phyloP scores from a whole-genome alignment of 257 asterid genomes.

The Thymus mandschuricus region DNA sequence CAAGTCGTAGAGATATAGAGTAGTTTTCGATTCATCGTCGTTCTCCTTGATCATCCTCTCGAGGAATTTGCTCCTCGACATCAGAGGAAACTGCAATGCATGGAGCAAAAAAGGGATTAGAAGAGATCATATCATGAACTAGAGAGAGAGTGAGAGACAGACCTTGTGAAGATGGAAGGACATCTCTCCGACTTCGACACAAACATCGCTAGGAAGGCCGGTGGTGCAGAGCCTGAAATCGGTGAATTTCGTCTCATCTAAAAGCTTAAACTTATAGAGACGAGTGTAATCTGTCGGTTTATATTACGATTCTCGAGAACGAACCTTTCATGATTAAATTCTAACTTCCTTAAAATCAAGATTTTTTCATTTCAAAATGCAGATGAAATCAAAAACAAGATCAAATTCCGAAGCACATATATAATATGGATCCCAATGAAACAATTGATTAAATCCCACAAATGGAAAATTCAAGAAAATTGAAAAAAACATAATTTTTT shows the following conservation, averaged over 20 bases:
- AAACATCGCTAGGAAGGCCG: slow-evolving; percentile 58
- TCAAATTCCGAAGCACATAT: no score
- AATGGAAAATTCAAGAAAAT: not conserved
- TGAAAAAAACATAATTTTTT: not conserved
- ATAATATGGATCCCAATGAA: no score
- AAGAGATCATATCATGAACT: not conserved
- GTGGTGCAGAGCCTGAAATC: slow-evolving; percentile 53
- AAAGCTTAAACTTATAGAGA: not conserved
- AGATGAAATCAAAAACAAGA: no score
- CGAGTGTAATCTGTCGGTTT: no score
- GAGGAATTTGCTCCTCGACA: slow-evolving; percentile 45
- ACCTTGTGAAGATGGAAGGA: slow-evolving; percentile 72
- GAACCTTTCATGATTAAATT: no score
- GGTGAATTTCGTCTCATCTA: no score
- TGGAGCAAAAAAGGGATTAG: not conserved
- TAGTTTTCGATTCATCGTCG: slow-evolving; percentile 22
- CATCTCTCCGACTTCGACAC: slow-evolving; percentile 48
- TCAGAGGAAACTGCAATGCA: slow-evolving; percentile 50
- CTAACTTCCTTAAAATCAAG: no score
- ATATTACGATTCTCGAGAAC: no score
- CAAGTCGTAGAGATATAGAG: slow-evolving; percentile 41
- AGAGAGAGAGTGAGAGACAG: not conserved
- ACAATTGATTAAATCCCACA: not conserved
- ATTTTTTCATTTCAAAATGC: no score
- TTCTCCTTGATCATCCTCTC: slow-evolving; percentile 40